Evolutionary conservation across 306 rosid genomes (phyloP).

Genomic region (Potentilla sterilis): DNA sequence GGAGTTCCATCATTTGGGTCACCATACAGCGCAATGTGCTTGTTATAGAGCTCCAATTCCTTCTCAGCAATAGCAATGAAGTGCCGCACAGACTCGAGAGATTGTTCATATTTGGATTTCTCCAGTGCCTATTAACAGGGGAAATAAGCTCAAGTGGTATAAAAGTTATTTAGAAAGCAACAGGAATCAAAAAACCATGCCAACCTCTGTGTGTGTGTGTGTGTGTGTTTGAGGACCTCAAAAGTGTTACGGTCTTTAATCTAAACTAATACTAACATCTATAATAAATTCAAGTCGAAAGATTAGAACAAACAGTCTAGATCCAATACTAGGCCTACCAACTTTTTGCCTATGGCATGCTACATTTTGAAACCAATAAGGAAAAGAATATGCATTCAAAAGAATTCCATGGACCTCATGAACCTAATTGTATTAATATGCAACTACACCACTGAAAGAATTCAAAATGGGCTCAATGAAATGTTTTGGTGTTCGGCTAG

Average conservation of each 20-base stretch:
- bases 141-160: constrained; percentile 6
- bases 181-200: neutral
- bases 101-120: constrained; percentile 86
- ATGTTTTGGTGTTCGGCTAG: neutral
- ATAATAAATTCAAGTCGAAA: neutral
- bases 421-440: neutral
- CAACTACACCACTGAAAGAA: neutral
- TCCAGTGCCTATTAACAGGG: constrained; percentile 69
- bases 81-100: constrained; percentile 74
- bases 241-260: neutral
- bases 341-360: too few relatives aligned
- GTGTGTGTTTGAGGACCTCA: too few relatives aligned
- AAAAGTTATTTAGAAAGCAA: neutral
- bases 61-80: constrained; percentile 81
- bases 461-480: neutral
- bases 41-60: constrained; percentile 80
- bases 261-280: neutral
- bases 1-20: constrained; percentile 67
- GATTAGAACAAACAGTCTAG: too few relatives aligned
- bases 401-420: neutral
- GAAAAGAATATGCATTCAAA: too few relatives aligned
- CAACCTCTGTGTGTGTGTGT: neutral
- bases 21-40: constrained; percentile 81
- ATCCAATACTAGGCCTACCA: too few relatives aligned
- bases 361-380: too few relatives aligned